Evolutionary conservation across 331 rosid species (phyloP), one percentile per base, ranked within the genome.

Genomic region (Arachis monticola): DNA sequence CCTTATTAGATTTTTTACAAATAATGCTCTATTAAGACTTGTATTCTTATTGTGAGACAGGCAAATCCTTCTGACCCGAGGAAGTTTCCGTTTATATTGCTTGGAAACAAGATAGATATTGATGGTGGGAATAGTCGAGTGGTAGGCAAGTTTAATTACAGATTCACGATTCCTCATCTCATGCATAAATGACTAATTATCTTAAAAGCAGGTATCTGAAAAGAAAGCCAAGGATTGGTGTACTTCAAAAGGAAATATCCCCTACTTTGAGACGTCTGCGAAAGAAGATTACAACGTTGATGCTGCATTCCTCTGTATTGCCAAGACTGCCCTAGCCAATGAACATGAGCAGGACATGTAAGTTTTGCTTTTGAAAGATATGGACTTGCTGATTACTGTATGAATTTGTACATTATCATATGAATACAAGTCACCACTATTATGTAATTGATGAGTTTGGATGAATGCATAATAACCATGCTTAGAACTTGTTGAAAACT

Each of bases 51-150:
- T 79, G 55, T 79, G 60, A 60, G 67, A 46, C 83, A 93, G 98
- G 97, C 97, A 62, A 87, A 85, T 79, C 96, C 97, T 69, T 52
- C 92, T 51, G 82, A 88, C 71, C 85, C 91, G 6, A 86, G 77
- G 81, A 79, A 79, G 10, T 93, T 93, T 87, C 97, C 98, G 0
- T 91, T 93, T 79, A 89, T 88, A 74, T 81, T 91, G 81, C 98
- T 93, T 69, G 97, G 96, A 79, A 93, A 93, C 88, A 93, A 93
- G 96, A 83, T 93, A 64, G 97, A 93, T 86, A 88, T 93, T 42
- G 98, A 93, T 74, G 96, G 98, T 70, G 97, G 96, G 55, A 93
- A 90, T 81, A 93, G 98, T 87, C 86, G 96, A 80, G 98, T 93
- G 98, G 97, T 93, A 86, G 72, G 97, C 22, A 61, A 48, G 60